phyloP scores from a whole-genome alignment of 176 grass and related monocot genomes.

The Chloris gayana region DNA sequence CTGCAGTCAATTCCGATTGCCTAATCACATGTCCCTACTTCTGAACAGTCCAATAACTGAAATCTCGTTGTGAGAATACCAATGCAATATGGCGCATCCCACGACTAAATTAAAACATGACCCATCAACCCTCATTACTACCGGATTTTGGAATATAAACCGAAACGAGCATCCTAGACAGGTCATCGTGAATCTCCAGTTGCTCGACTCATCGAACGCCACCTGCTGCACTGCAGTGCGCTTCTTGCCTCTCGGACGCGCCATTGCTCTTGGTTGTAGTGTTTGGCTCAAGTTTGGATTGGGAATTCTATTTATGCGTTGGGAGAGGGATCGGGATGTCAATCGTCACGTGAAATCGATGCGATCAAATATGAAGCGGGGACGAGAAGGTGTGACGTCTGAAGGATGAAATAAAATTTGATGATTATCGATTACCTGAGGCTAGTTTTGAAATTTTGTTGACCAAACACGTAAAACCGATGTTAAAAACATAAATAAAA shows the following conservation, averaged over 20 bases:
- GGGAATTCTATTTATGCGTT: slow-evolving; percentile 5
- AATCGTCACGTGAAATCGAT: slow-evolving; percentile 53
- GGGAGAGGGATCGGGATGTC: not conserved
- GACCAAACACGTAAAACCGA: too few relatives aligned
- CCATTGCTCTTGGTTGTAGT: slow-evolving; percentile 42
- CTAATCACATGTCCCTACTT: not conserved
- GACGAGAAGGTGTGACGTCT: not conserved
- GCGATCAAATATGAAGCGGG: slow-evolving; percentile 72
- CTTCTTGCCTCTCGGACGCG: slow-evolving; percentile 54
- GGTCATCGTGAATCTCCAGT: not conserved
- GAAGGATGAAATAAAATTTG: too few relatives aligned
- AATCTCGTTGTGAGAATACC: not conserved
- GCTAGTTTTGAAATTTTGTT: too few relatives aligned
- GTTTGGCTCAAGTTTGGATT: slow-evolving; percentile 35
- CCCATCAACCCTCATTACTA: not conserved
- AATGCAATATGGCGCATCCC: not conserved
- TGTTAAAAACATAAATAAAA: too few relatives aligned
- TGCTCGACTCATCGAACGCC: not conserved
- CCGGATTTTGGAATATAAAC: not conserved
- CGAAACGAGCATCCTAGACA: not conserved
- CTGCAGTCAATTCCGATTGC: not conserved
- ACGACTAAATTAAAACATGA: not conserved
- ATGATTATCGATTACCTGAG: too few relatives aligned
- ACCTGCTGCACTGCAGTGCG: slow-evolving; percentile 24
- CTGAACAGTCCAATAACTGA: not conserved